phyloP scores from a whole-genome alignment of 495 filamentous ascomycete genomes.

The Endocarpon pusillum region DNA sequence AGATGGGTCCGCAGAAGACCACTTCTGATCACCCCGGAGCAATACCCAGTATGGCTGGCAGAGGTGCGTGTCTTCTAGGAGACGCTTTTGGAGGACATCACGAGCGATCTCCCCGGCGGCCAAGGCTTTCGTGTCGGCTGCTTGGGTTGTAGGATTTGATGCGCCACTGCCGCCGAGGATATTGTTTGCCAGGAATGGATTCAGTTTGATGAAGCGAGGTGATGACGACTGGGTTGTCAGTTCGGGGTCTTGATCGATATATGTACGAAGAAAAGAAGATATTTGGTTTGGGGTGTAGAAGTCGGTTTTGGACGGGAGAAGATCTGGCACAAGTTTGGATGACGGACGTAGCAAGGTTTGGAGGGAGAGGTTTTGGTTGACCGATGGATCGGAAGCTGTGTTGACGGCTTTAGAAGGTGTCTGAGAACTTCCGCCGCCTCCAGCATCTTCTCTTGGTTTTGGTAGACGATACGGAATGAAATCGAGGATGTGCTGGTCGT shows the following conservation, averaged over 20 bases:
- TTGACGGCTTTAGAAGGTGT: conserved; percentile 30
- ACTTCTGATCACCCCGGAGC: conserved; percentile 32
- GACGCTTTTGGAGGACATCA: conserved; percentile 43
- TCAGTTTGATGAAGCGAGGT: conserved; percentile 39
- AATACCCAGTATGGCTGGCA: conserved; percentile 36
- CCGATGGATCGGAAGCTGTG: conserved; percentile 27
- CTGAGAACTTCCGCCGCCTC: conserved; percentile 16
- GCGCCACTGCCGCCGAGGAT: conserved; percentile 28
- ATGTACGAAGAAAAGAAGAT: conserved; percentile 1
- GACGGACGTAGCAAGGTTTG: conserved; percentile 38
- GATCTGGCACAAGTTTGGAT: conserved; percentile 35
- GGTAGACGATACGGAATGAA: conserved; percentile 52
- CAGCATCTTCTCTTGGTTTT: conserved; percentile 22
- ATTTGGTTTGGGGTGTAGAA: conserved; percentile 30
- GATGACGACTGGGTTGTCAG: not conserved
- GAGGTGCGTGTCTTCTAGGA: conserved; percentile 33
- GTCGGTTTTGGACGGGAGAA: conserved; percentile 29
- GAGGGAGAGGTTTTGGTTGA: conserved; percentile 40
- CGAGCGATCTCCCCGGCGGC: conserved; percentile 42
- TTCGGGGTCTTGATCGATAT: not conserved
- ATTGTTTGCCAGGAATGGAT: conserved; percentile 44
- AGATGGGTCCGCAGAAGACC: conserved; percentile 15
- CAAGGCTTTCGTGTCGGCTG: conserved; percentile 37
- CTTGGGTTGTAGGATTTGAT: conserved; percentile 23
- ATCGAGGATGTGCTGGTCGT: conserved; percentile 30